Conservation (phyloP, 2,329 filamentous ascomycete species). For the Lachnellula cervina region DNA sequence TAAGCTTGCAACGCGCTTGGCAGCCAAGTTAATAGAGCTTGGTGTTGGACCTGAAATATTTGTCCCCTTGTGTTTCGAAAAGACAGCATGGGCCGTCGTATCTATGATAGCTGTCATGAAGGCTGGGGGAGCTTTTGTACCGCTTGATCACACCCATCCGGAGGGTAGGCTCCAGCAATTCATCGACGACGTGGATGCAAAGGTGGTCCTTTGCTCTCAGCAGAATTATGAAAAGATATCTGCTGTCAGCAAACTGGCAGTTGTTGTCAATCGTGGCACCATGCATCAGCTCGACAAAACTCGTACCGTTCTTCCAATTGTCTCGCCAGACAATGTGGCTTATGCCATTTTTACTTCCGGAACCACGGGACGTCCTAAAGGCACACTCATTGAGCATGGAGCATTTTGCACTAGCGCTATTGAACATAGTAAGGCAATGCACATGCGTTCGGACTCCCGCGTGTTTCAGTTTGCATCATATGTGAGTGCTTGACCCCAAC, state of each 20-base stretch:
- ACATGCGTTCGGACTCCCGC: neutral
- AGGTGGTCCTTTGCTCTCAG: slow-evolving; percentile 6
- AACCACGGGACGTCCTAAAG: slow-evolving; percentile 41
- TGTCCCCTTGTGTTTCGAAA: slow-evolving; percentile 27
- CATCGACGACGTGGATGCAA: slow-evolving; percentile 4
- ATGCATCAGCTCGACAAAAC: neutral
- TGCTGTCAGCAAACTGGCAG: neutral
- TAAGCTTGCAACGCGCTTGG: slow-evolving; percentile 12
- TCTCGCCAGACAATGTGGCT: slow-evolving; percentile 30
- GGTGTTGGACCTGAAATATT: slow-evolving; percentile 15
- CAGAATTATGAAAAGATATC: slow-evolving; percentile 1
- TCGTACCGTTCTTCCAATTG: neutral
- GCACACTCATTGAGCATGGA: slow-evolving; percentile 33
- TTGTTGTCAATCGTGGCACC: neutral
- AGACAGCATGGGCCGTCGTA: slow-evolving; percentile 24
- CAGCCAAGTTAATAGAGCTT: slow-evolving; percentile 11
- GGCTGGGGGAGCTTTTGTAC: slow-evolving; percentile 27
- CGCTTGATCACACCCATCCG: slow-evolving; percentile 28
- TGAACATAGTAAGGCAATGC: neutral
- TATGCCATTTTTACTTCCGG: slow-evolving; percentile 24
- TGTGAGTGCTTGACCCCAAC: neutral
- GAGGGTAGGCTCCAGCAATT: slow-evolving; percentile 15
- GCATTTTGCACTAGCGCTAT: slow-evolving; percentile 17
- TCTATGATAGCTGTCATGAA: slow-evolving; percentile 25
- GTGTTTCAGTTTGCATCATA: slow-evolving; percentile 1